A percentile compares a stretch with the other conserved stretches of the same genome.
Conservation (phyloP, 1,284 basidiomycete genomes). For the Rhodotorula sp. region DNA sequence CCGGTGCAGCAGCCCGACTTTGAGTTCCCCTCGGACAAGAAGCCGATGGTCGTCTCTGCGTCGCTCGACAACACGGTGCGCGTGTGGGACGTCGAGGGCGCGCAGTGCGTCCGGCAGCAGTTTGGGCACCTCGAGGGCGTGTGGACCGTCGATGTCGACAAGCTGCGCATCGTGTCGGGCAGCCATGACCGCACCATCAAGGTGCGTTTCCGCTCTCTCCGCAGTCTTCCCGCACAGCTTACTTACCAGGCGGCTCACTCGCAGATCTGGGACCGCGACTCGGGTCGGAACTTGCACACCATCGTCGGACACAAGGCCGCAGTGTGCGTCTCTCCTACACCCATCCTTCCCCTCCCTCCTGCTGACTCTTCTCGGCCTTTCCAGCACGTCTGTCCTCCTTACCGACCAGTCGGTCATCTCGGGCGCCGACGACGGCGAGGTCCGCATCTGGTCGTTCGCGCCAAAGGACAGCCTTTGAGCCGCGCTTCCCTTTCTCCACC, state of each 20-base stretch:
- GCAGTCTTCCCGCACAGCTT: neutral
- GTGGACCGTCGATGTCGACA: constrained; percentile 91
- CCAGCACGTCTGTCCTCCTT: constrained; percentile 81
- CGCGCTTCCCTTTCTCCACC: neutral
- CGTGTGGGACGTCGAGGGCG: constrained; percentile 91
- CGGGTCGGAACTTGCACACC: constrained; percentile 83
- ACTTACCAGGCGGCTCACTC: constrained; percentile 38
- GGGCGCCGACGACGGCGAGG: constrained; percentile 83
- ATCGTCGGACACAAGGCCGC: constrained; percentile 92
- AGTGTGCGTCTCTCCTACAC: constrained; percentile 24
- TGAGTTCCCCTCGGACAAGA: constrained; percentile 47
- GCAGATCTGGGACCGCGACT: constrained; percentile 86
- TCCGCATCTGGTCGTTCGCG: constrained; percentile 54
- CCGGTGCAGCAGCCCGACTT: constrained; percentile 21
- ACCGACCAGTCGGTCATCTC: constrained; percentile 95
- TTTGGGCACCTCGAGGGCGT: constrained; percentile 88
- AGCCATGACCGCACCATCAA: constrained; percentile 92
- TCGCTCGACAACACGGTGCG: constrained; percentile 95
- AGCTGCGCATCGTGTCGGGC: constrained; percentile 84
- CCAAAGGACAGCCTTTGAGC: neutral
- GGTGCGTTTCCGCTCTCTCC: constrained; percentile 44
- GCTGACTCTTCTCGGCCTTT: neutral
- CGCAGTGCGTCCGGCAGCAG: constrained; percentile 74
- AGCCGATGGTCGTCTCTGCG: constrained; percentile 80
- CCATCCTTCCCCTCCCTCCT: no score